phyloP scores from a whole-genome alignment of 768 basidiomycete genomes.

The Dentipellis sp. region DNA sequence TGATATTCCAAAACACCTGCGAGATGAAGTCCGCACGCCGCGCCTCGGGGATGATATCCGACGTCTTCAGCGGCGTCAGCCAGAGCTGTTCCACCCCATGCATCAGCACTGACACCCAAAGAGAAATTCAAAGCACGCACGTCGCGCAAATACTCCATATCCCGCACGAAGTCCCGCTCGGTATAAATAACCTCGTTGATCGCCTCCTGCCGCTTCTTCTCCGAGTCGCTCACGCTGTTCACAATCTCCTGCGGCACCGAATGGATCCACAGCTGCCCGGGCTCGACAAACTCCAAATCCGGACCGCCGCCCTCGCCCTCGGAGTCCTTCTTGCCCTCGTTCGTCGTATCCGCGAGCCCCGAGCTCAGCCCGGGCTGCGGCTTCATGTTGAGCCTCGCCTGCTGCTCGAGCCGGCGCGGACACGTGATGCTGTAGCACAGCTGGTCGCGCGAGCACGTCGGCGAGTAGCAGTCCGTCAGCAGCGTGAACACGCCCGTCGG shows the following conservation, averaged over 20 bases:
- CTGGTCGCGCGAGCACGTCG: slow-evolving; percentile 88
- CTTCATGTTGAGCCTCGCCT: slow-evolving; percentile 89
- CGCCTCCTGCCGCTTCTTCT: slow-evolving; percentile 95
- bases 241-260: slow-evolving; percentile 92
- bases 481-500: slow-evolving; percentile 95
- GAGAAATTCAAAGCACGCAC: slow-evolving; percentile 34
- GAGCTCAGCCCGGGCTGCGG: slow-evolving; percentile 79
- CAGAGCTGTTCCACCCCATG: slow-evolving; percentile 43
- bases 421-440: slow-evolving; percentile 98
- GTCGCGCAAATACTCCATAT: slow-evolving; percentile 96
- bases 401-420: slow-evolving; percentile 88
- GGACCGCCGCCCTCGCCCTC: slow-evolving; percentile 66
- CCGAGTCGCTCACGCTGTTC: slow-evolving; percentile 83
- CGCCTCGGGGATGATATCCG: slow-evolving; percentile 63
- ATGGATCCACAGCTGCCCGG: slow-evolving; percentile 91
- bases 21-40: slow-evolving; percentile 79
- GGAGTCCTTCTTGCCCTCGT: slow-evolving; percentile 39
- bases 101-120: neutral
- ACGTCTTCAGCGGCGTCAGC: slow-evolving; percentile 78
- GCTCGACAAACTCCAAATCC: slow-evolving; percentile 59
- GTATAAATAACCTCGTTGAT: slow-evolving; percentile 97
- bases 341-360: neutral
- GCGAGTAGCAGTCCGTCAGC: slow-evolving; percentile 95
- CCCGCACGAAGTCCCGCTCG: slow-evolving; percentile 94
- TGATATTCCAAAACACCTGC: slow-evolving; percentile 97